These are phyloP conservation scores for Malus hybrid DNA, from an alignment of 331 rosid genomes.

Conservation along the genomic window DNA sequence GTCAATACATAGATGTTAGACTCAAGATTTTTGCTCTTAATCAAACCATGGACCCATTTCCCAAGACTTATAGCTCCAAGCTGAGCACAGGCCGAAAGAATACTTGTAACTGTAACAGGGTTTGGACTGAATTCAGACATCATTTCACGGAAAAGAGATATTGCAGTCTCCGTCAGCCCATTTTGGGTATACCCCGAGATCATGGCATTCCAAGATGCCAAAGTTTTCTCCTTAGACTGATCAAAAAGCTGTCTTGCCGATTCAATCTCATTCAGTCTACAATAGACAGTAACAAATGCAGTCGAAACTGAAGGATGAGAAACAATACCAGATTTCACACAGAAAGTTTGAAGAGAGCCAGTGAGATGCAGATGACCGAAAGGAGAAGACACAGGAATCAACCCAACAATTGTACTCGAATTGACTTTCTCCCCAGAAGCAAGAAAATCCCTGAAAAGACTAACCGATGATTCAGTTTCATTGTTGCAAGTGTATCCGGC, in stretches of 20 bases:
- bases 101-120: conserved; percentile 67
- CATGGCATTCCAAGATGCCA: conserved; percentile 93
- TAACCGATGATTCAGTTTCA: conserved; percentile 44
- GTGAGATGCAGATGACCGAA: conserved; percentile 60
- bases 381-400: conserved; percentile 73
- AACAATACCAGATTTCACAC: conserved; percentile 57
- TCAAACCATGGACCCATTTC: conserved; percentile 73
- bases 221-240: conserved; percentile 65
- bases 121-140: conserved; percentile 56
- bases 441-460: conserved; percentile 56
- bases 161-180: conserved; percentile 74
- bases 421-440: conserved; percentile 43
- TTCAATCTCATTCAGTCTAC: conserved; percentile 65
- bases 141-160: conserved; percentile 81
- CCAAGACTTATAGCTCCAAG: conserved; percentile 84
- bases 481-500: conserved; percentile 67
- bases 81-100: conserved; percentile 96
- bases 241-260: conserved; percentile 69
- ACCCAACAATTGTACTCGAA: conserved; percentile 76
- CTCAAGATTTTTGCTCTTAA: conserved; percentile 64
- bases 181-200: conserved; percentile 88
- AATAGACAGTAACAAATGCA: conserved; percentile 63
- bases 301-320: conserved; percentile 69
- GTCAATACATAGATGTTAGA: conserved; percentile 68
- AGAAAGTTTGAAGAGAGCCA: conserved; percentile 52